Conservation (phyloP, 75 land plant species). For the Sequoia sempervirens region DNA sequence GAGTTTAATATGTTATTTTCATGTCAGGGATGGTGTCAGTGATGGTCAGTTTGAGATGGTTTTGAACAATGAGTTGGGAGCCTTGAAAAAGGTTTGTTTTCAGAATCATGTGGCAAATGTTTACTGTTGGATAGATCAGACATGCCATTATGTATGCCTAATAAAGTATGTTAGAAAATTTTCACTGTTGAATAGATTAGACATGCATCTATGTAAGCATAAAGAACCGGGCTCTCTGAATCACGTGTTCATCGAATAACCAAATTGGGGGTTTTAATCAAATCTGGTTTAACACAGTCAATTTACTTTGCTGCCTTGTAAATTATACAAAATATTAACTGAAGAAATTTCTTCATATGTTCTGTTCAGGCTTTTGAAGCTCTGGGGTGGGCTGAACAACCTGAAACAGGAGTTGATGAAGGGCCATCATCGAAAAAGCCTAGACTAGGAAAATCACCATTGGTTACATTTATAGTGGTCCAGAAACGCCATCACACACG, state of each 20-base stretch:
- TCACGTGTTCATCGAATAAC: neutral
- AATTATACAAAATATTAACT: neutral
- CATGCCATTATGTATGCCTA: neutral
- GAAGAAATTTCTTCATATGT: neutral
- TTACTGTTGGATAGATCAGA: neutral
- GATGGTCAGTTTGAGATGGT: conserved; percentile 36
- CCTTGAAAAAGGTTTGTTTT: conserved; percentile 16
- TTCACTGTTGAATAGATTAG: neutral
- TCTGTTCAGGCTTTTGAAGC: conserved; percentile 19
- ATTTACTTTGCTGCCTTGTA: neutral
- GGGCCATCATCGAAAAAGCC: conserved; percentile 5
- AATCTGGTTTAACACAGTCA: neutral
- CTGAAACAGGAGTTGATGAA: conserved; percentile 1
- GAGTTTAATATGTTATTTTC: neutral
- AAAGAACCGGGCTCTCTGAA: neutral
- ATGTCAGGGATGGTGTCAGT: conserved; percentile 38
- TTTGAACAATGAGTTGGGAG: conserved; percentile 22
- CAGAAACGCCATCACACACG: conserved; percentile 41
- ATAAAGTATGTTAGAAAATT: no score
- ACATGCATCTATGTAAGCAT: neutral
- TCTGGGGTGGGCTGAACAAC: conserved; percentile 20
- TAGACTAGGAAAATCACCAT: conserved; percentile 7
- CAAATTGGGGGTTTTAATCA: neutral
- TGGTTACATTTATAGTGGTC: conserved; percentile 29
- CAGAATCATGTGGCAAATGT: neutral